Base-by-base conservation (phyloP, 2,329 filamentous ascomycete species). In the Xylaria polymorpha region DNA sequence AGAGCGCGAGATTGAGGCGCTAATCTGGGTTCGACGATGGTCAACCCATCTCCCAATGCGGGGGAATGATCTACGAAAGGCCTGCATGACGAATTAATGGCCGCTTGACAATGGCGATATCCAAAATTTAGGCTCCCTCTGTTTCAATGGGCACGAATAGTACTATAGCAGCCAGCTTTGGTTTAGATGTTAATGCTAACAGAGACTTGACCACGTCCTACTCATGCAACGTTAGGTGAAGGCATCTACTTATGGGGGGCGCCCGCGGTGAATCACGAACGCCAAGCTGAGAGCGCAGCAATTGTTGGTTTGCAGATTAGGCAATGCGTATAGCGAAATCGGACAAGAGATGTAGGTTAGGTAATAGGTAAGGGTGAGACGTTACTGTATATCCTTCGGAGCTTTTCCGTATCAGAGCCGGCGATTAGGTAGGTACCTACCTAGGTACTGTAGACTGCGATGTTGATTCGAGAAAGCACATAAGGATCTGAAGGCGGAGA, bases 1-100 rank as follows among this genome's bases (percentile, higher is more conserved):
- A 14, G 73, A 71, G 18, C 61, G 60, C 48, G 73, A 67, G 57
- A 74, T 72, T 22, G 61, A 56, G 22, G 67, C 44, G 29, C 60
- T 12, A 18, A 25, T 58, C 20, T 67, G 20, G 39, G 57, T 22
- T 48, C 55, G 66, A 37, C 51, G 57, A 51, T 61, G 51, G 37
- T 50, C 44, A 53, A 55, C 59, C 61, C 53, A 71, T 20, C 56
- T 63, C 44, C 59, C 62, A n/a, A 68, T 41, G 18, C 63, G 60
- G 4, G 69, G 61, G 43, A 67, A 37, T 14, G 71, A 64, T 41
- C 37, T 68, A 58, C 69, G 63, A 61, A 74, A 56, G 0, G 65
- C 44, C 44, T 66, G 71, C 72, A 75, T 76, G 20, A 41, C 50
- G 35, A 69, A 25, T 59, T 14, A 46, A 51, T 46, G 22, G 18